Base-by-base conservation (phyloP, 129 eudicot genomes). In the Heracleum sosnowskyi region DNA sequence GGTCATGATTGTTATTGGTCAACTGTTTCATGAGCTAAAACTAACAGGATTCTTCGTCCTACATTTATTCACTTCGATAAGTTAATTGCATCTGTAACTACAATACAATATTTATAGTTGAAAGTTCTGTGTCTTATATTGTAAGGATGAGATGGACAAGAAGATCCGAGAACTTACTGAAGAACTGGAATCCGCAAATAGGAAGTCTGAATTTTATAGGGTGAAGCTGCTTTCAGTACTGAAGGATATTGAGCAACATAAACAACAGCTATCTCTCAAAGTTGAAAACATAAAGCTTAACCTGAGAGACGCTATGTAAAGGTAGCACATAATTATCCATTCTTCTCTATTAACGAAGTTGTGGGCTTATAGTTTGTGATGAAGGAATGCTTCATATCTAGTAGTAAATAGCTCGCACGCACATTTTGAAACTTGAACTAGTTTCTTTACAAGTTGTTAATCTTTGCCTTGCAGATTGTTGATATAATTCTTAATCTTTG, bases 81-180 rank as follows among this genome's bases (percentile, higher is more conserved):
- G 33, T 73, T 41, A 73, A 24, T 41, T 24, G 22, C 6, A 24
- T 41, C 34, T 28, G 15, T 39, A 6, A 10, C 4, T 73, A 73
- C 47, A 24, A 11, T 73, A 18, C 39, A 7, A 8, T 8, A 33
- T 28, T 42, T 24, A 10, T 73, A 73, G 16, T 33, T 44, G 77
- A 74, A 16, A 74, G 49, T 28, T 66, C 4, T 11, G n/a, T 24
- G 77, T 42, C 24, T 44, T 51, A 63, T 64, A 10, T 42, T 85
- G 86, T 75, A 87, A 87, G 95, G 91, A 90, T 74, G 91, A 90
- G 72, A 87, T 82, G 90, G 90, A 84, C 76, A 84, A 74, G 77
- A 86, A 82, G 83, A 87, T 90, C 42, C 82, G 60, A 11, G 81
- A 90, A 76, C 85, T 90, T 71, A 84, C 78, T 37, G 76, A 76